Evolutionary conservation across 1,284 basidiomycete species (phyloP).

Genomic region (Volvariella surrecta): DNA sequence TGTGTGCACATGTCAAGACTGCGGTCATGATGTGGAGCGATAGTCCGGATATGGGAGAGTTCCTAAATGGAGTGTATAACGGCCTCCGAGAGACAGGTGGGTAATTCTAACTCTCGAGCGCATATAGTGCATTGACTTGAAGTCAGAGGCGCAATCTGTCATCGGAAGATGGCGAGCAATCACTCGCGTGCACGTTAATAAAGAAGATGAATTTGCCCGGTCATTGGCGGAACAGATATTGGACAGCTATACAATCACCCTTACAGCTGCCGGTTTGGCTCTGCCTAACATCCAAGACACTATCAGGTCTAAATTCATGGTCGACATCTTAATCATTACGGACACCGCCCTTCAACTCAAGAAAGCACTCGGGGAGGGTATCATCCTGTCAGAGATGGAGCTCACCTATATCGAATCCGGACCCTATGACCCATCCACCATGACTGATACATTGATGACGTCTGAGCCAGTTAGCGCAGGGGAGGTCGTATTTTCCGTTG

Average conservation of each 20-base stretch:
- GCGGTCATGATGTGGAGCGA: conserved; percentile 42
- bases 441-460: conserved; percentile 17
- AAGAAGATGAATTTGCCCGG: conserved; percentile 23
- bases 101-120: background rate
- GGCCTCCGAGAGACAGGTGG: no score
- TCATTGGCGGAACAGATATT: conserved; percentile 26
- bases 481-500: conserved; percentile 29
- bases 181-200: conserved; percentile 34
- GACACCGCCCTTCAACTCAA: conserved; percentile 34
- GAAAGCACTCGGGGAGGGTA: conserved; percentile 40
- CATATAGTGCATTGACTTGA: no score
- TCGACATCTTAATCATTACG: conserved; percentile 31
- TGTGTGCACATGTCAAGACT: conserved; percentile 33
- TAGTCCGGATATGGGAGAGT: conserved; percentile 31
- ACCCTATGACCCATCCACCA: conserved; percentile 27
- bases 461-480: no score
- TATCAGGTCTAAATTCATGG: conserved; percentile 16
- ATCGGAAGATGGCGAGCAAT: conserved; percentile 46
- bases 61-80: conserved; percentile 21
- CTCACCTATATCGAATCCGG: conserved; percentile 30
- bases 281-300: conserved; percentile 15
- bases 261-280: conserved; percentile 33
- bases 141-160: conserved; percentile 38
- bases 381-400: conserved; percentile 41
- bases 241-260: conserved; percentile 31